Percentiles rank a stretch among this genome's conserved stretches.
phyloP scores from a whole-genome alignment of 345 rosid genomes.

The Cardamine resedifolia region DNA sequence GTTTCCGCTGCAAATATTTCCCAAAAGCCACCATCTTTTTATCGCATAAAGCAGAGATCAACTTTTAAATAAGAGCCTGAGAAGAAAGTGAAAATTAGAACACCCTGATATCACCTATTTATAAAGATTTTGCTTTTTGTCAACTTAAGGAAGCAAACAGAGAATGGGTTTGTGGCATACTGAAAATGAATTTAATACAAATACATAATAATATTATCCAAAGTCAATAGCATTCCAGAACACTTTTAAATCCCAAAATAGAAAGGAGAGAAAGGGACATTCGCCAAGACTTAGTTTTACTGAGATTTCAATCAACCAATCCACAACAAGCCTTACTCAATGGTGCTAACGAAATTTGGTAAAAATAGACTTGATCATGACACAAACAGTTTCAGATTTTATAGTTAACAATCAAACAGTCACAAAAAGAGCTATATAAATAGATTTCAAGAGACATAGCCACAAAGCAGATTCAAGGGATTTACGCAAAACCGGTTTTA shows the following conservation, averaged over 20 bases:
- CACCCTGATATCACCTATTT: slow-evolving; percentile 30
- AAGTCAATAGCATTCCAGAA: slow-evolving; percentile 21
- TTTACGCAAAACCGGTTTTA: neutral
- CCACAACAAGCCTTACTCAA: neutral
- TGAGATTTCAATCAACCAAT: slow-evolving; percentile 6
- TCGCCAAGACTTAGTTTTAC: neutral
- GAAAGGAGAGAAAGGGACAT: slow-evolving; percentile 22
- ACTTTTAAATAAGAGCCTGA: slow-evolving; percentile 24
- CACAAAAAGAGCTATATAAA: neutral
- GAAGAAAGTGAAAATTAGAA: slow-evolving; percentile 18
- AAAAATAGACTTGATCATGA: neutral
- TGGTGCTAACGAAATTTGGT: neutral
- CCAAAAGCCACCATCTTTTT: slow-evolving; percentile 90
- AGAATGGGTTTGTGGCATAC: slow-evolving; percentile 31
- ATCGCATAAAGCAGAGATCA: slow-evolving; percentile 21
- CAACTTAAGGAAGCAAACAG: slow-evolving; percentile 27
- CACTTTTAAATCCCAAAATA: slow-evolving; percentile 5
- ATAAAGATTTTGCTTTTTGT: slow-evolving; percentile 28
- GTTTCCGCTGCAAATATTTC: slow-evolving; percentile 81
- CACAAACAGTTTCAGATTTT: neutral
- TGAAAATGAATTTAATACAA: slow-evolving; percentile 19
- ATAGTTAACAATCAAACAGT: neutral
- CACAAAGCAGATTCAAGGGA: slow-evolving; percentile 1
- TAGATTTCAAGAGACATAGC: slow-evolving; percentile 8
- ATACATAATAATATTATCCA: slow-evolving; percentile 26